These are phyloP conservation scores for Cetraspora pellucida DNA, from an alignment of 192 early-diverging fungal genomes.

Conservation along the genomic window DNA sequence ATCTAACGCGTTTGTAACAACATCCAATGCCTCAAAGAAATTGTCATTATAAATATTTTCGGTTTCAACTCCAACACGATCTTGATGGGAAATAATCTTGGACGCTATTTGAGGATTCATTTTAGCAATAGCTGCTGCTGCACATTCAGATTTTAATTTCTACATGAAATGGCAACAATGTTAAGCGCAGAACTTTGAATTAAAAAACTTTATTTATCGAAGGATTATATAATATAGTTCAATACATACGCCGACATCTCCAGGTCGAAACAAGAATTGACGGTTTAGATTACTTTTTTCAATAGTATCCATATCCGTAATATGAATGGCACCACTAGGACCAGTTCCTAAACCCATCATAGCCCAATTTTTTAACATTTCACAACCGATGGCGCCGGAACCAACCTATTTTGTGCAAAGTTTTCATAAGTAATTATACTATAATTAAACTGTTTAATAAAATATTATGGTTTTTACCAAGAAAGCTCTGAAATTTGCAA, in stretches of 20 bases:
- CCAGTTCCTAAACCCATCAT: constrained; percentile 91
- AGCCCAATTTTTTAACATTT: constrained; percentile 99
- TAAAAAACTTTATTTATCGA: background rate
- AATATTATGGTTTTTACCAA: constrained; percentile 48
- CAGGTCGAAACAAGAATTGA: constrained; percentile 95
- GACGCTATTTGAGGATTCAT: constrained; percentile 89
- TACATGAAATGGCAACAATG: constrained; percentile 36
- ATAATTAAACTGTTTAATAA: too few relatives aligned
- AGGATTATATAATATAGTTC: background rate
- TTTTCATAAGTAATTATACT: too few relatives aligned
- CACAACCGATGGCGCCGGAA: constrained; percentile 98
- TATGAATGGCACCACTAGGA: constrained; percentile 73
- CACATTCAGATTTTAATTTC: constrained; percentile 92
- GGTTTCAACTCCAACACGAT: constrained; percentile 93
- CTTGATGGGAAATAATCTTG: constrained; percentile 78
- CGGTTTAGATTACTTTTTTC: constrained; percentile 99
- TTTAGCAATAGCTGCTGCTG: constrained; percentile 78
- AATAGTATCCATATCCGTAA: constrained; percentile 99
- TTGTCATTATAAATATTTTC: constrained; percentile 62
- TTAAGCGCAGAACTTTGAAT: background rate
- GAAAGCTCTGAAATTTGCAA: constrained; percentile 89
- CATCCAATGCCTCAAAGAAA: constrained; percentile 87
- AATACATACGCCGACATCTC: constrained; percentile 69
- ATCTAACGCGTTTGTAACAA: constrained; percentile 97
- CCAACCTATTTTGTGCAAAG: constrained; percentile 58